Evolutionary conservation across 179 eudicot genomes (phyloP).

Genomic region (Silene noctiflora): DNA sequence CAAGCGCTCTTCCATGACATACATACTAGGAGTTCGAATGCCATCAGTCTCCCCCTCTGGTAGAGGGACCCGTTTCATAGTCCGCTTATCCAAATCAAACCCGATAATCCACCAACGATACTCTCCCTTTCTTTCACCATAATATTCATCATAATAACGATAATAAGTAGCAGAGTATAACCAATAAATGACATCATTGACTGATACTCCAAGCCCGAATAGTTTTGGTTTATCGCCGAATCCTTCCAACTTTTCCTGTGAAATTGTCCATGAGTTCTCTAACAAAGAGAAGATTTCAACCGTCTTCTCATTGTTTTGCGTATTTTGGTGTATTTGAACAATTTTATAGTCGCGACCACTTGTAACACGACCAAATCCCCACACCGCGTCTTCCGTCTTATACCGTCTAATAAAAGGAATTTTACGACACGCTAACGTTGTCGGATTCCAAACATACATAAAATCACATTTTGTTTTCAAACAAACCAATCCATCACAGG

Average conservation of each 20-base stretch:
- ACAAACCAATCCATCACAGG: slow-evolving; percentile 10
- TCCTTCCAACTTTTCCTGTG: neutral
- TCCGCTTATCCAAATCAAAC: neutral
- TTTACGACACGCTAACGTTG: neutral
- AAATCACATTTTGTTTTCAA: neutral
- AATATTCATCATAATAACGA: no score
- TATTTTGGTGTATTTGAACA: neutral
- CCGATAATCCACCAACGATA: slow-evolving; percentile 10
- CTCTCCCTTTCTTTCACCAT: neutral
- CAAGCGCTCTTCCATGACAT: slow-evolving; percentile 1
- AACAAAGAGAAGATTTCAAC: slow-evolving; percentile 5
- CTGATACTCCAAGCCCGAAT: neutral
- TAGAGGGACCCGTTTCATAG: neutral
- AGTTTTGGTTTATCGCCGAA: neutral
- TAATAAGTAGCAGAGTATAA: neutral
- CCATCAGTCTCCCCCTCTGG: neutral
- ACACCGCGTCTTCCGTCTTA: neutral
- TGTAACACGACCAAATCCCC: slow-evolving; percentile 7
- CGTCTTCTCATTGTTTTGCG: neutral
- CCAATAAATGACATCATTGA: slow-evolving; percentile 4
- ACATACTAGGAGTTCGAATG: neutral
- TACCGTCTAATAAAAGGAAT: neutral
- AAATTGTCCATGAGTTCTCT: neutral
- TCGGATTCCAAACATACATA: slow-evolving; percentile 6
- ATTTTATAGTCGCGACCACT: neutral